phyloP scores from a whole-genome alignment of 2,329 filamentous ascomycete genomes.

The Hypoxylon sp. region DNA sequence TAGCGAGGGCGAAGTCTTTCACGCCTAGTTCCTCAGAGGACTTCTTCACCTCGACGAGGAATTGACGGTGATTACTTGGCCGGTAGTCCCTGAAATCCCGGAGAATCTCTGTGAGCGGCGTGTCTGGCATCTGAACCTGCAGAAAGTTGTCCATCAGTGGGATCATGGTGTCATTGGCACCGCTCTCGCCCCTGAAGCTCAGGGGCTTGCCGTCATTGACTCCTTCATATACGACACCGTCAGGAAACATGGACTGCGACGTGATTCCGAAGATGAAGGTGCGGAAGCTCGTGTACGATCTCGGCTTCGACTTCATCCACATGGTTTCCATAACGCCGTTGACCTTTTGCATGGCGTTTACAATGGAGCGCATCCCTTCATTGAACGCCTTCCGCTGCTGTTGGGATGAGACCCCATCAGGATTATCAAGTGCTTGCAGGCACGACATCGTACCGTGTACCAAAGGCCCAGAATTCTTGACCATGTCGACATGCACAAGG shows the following conservation, averaged over 20 bases:
- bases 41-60: constrained; percentile 79
- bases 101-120: constrained; percentile 89
- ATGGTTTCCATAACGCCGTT: constrained; percentile 89
- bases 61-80: constrained; percentile 88
- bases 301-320: constrained; percentile 90
- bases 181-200: constrained; percentile 91
- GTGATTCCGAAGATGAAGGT: constrained; percentile 99
- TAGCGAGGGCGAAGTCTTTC: constrained; percentile 70
- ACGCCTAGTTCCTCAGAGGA: constrained; percentile 66
- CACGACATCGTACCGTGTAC: constrained; percentile 79
- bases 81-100: constrained; percentile 91
- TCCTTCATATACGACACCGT: constrained; percentile 91
- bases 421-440: constrained; percentile 62
- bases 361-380: constrained; percentile 71
- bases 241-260: constrained; percentile 92
- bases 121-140: constrained; percentile 88
- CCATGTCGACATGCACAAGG: constrained; percentile 97
- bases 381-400: constrained; percentile 72
- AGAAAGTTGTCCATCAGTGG: constrained; percentile 91
- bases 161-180: constrained; percentile 95
- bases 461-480: constrained; percentile 84
- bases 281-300: constrained; percentile 88
- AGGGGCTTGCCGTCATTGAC: constrained; percentile 78
- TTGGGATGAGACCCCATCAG: constrained; percentile 45
- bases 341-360: constrained; percentile 76